Base-by-base conservation (phyloP, 768 basidiomycete species). In the Plicaturopsis crispa region DNA sequence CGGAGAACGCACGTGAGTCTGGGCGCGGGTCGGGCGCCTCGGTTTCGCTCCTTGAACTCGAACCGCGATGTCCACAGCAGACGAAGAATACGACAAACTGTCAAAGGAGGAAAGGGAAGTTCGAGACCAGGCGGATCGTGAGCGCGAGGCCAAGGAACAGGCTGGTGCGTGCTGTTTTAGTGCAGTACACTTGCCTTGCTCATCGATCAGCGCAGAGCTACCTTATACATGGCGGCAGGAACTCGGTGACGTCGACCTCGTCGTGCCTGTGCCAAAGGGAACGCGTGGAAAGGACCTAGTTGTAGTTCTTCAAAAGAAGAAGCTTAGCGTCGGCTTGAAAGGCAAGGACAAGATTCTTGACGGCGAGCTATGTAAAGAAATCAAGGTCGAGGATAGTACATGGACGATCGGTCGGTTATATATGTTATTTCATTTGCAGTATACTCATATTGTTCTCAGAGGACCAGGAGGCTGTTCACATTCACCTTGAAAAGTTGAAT, bases 301-400 rank as follows among this genome's bases (percentile, higher is more conserved):
- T 22, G 70, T 99, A 18, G 65, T 69, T 1, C 75, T 99, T 40
- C 70, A 77, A 57, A 94, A 87, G 70, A 84, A 80, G 62, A 82
- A 74, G 50, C 73, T 99, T 35, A 81, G 72, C 48, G 79, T 94
- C 13, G 80, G 84, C 21, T 53, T 98, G 33, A 98, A 94, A 61
- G 84, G 85, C 20, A 67, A 86, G 44, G 87, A 90, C 26, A 76
- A 79, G 18, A 87, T 97, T 52, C 54, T 99, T 51, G 72, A 73
- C n/a, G 96, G 96, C 12, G 84, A 92, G 41, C 70, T 99, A 24
- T 92, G 86, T 66, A 83, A 83, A 51, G 92, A 93, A 44, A 83
- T 98, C 65, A 92, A 93, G 53, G 68, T 96, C 34, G 96, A 96
- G 46, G 96, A 98, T 33, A 94, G 91, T 42, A 94, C 92, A 11